Conservation (phyloP, 78 protist species). For the Guillardia theta region DNA sequence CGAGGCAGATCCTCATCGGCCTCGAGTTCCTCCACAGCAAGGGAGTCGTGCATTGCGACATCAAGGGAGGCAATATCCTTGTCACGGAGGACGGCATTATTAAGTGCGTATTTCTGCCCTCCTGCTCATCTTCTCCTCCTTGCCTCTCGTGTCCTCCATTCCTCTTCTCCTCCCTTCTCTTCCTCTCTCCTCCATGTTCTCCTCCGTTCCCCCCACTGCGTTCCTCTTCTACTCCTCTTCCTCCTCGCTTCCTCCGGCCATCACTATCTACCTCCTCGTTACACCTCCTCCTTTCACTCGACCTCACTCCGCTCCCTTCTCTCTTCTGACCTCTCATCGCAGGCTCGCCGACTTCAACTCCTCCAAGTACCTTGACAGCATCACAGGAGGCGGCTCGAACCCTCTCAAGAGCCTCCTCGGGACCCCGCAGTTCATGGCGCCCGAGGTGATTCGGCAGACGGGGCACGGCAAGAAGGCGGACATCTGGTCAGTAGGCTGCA, state of each 20-base stretch:
- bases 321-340: no score
- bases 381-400: background rate
- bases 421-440: constrained; percentile 50
- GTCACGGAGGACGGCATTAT: constrained; percentile 26
- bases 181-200: no score
- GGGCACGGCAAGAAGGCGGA: constrained; percentile 46
- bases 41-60: constrained; percentile 37
- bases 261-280: no score
- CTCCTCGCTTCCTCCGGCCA: no score
- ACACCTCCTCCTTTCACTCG: no score
- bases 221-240: no score
- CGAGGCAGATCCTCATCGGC: constrained; percentile 8
- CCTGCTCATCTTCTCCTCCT: no score
- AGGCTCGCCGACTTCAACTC: constrained; percentile 45
- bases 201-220: no score
- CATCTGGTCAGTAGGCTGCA: constrained; percentile 39
- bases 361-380: background rate
- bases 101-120: no score
- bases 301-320: no score
- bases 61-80: constrained; percentile 44
- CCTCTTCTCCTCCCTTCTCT: no score
- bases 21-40: constrained; percentile 4
- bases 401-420: background rate
- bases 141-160: no score
- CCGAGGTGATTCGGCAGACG: background rate